Base-by-base conservation (phyloP, 441 rosid species). In the Gossypium lobatum region DNA sequence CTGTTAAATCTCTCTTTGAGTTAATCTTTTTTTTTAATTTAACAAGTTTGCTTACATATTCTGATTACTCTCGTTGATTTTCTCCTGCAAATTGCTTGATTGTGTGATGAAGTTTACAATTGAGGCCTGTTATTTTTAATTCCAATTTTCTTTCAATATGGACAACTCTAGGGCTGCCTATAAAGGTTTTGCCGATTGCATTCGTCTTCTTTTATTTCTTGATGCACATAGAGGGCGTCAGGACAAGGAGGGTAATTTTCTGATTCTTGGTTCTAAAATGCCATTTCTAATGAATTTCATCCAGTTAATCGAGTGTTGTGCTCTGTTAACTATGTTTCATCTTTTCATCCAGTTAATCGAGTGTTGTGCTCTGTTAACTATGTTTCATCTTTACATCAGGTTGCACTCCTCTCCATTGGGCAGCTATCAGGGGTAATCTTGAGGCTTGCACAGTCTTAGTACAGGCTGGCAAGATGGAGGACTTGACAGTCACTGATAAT, bases 321-420 rank as follows among this genome's bases (percentile, higher is more conserved):
- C n/a, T n/a, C n/a, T n/a, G n/a, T n/a, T n/a, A n/a, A n/a, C n/a
- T n/a, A n/a, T n/a, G n/a, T n/a, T n/a, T n/a, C n/a, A n/a, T n/a
- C n/a, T n/a, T 21, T 54, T 68, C 20, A 74, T 61, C 5, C 14
- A 3, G 69, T 70, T 45, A 55, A 71, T 39, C 3, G 23, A 26
- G 25, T 59, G 67, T 57, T 21, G 6, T 17, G 25, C 20, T 55
- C 28, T 17, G 61, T 63, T 83, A 53, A 64, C 23, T 31, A 37
- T 72, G 45, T 10, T 64, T 48, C 73, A 64, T 71, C 67, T 42
- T 73, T 64, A 50, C 61, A 71, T 85, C 82, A 93, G 99, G 99
- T 57, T 93, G 97, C 77, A 95, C 99, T 72, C 97, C 98, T 80
- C 88, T 95, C 77, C 99, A 95, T 74, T 95, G 99, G 99, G 97